Base-by-base conservation (phyloP, 2,329 filamentous ascomycete species). In the Trichothecium roseum region DNA sequence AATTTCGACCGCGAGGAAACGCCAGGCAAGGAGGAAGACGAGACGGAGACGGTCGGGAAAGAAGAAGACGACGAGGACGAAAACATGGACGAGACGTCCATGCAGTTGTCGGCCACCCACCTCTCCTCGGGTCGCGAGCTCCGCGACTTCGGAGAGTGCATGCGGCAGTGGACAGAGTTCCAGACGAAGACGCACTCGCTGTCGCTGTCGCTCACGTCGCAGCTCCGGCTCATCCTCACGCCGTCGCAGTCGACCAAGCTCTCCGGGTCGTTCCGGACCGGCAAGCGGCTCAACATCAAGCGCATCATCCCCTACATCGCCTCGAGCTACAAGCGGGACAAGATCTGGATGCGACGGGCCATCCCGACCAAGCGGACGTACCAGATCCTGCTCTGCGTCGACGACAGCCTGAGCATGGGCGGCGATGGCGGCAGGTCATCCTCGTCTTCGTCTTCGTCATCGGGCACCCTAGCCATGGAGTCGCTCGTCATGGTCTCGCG, bases 221-320 rank as follows among this genome's bases (percentile, higher is more conserved):
- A 96, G 53, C 79, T 99, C 14, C 86, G 91, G 18, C 77, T 99
- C 12, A 96, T 99, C 49, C 79, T 99, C 28, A 85, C 85, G 0
- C 91, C 93, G 1, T 96, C 89, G 0, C 80, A 94, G 36, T 88
- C 89, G 2, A 96, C 91, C 27, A 98, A 96, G 53, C 83, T 98
- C 42, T 88, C 89, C 2, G 91, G 91, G 30, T 87, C 94, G 46
- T 96, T 94, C 72, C 84, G 91, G 46, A 98, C 91, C 0, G 91
- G 91, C 43, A 98, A 99, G 59, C 82, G 91, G 1, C 84, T 99
- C 49, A 98, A 96, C 61, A 94, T 99, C 67, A 96, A 96, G 62
- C 86, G 89, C 47, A 98, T 99, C 61, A 98, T 99, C 50, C 91
- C 93, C 0, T 99, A 98, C 63, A 96, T 99, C 48, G 91, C 93